A percentile compares a stretch with the other conserved stretches of the same genome.
Evolutionary conservation across 306 rosid genomes (phyloP).

Genomic region (Inga leiocalycina): DNA sequence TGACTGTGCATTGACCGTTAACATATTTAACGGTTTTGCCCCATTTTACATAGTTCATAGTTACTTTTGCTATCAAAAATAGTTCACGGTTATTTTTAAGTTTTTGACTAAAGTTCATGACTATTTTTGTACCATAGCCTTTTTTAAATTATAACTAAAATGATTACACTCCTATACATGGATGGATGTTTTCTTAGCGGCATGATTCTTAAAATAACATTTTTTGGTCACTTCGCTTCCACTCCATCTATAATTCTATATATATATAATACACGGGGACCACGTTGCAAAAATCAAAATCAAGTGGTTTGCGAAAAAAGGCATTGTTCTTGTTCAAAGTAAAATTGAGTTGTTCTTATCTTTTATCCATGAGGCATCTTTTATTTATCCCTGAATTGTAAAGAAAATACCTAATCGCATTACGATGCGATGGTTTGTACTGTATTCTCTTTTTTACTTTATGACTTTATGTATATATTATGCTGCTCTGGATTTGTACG

Average conservation of each 20-base stretch:
- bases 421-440: background rate
- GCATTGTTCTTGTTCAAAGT: background rate
- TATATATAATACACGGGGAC: conserved; percentile 25
- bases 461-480: background rate
- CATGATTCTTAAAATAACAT: background rate
- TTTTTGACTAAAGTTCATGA: too few relatives aligned
- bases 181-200: background rate
- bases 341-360: background rate
- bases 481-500: background rate
- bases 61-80: too few relatives aligned
- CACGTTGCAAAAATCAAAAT: conserved; percentile 15
- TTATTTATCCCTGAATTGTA: background rate
- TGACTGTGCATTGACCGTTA: too few relatives aligned
- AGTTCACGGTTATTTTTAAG: too few relatives aligned
- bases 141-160: too few relatives aligned
- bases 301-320: background rate
- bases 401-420: too few relatives aligned
- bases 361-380: background rate
- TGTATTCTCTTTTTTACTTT: background rate
- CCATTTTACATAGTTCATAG: too few relatives aligned
- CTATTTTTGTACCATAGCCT: too few relatives aligned
- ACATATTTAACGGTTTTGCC: too few relatives aligned
- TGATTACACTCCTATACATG: too few relatives aligned
- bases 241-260: background rate
- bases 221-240: conserved; percentile 18